Percentiles rank a stretch among this genome's conserved stretches.
Evolutionary conservation across 2,329 filamentous ascomycete genomes (phyloP).

Genomic region (Ceratocystis diversiconidia): DNA sequence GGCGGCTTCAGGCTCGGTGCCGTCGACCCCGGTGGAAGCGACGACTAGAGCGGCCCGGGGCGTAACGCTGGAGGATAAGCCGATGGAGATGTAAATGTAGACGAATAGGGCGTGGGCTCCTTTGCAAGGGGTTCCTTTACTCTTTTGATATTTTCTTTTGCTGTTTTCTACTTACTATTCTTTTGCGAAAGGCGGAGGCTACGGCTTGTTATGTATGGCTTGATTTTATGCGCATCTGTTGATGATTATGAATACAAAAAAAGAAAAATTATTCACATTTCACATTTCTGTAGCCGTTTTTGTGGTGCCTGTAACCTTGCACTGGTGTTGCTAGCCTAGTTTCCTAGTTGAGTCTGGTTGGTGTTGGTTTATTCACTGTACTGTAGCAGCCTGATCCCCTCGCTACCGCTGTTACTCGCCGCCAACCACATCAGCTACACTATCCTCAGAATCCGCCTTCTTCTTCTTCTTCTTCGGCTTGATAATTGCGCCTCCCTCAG

Average conservation of each 20-base stretch:
- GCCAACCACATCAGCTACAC: background rate
- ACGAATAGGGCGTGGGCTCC: background rate
- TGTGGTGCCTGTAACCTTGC: no score
- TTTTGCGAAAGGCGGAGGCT: constrained; percentile 1
- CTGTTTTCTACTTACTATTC: constrained; percentile 14
- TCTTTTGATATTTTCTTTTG: constrained; percentile 21
- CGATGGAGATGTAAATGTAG: constrained; percentile 35
- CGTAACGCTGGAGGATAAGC: constrained; percentile 38
- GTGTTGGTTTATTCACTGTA: background rate
- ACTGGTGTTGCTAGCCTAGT: no score
- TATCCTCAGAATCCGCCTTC: constrained; percentile 18
- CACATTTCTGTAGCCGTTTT: background rate
- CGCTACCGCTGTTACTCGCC: background rate
- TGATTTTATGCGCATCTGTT: constrained; percentile 8
- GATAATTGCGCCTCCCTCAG: constrained; percentile 20
- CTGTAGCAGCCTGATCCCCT: background rate
- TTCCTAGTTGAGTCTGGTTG: no score
- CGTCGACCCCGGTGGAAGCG: background rate
- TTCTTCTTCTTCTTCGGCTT: constrained; percentile 37
- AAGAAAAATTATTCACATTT: background rate
- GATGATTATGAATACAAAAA: constrained; percentile 8
- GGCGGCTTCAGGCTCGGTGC: background rate
- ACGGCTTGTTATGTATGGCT: background rate
- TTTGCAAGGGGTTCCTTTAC: constrained; percentile 25
- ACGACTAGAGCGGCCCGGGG: constrained; percentile 23